These are phyloP conservation scores for Cladophialophora psammophila DNA, from an alignment of 2,329 filamentous ascomycete genomes.

Conservation along the genomic window DNA sequence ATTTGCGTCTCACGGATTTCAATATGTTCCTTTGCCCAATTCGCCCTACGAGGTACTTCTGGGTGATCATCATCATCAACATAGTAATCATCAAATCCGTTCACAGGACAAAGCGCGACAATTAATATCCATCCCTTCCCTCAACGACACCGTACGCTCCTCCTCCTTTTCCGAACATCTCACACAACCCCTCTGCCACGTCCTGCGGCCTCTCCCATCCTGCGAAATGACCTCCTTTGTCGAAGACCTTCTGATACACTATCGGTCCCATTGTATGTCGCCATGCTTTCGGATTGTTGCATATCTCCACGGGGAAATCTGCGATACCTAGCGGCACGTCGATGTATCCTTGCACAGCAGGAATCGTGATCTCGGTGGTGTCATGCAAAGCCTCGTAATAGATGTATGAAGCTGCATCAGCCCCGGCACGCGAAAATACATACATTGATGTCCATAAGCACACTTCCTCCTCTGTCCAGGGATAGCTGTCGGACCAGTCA, in stretches of 20 bases:
- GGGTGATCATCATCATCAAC: neutral
- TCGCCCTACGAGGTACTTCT: neutral
- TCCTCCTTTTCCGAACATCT: neutral
- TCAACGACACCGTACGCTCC: too few species aligned
- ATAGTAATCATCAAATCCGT: neutral
- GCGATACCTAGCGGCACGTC: neutral
- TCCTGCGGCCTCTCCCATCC: neutral
- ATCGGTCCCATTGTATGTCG: neutral
- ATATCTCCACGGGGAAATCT: neutral
- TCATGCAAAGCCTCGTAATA: neutral
- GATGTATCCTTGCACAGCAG: neutral
- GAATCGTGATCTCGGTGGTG: neutral
- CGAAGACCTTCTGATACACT: neutral
- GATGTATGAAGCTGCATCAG: too few species aligned
- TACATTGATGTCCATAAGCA: neutral
- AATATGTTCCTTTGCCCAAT: neutral
- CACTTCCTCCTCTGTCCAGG: slow-evolving; percentile 3
- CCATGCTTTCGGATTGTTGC: slow-evolving; percentile 4
- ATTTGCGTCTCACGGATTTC: neutral
- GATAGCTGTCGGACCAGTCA: neutral
- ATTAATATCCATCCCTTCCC: neutral
- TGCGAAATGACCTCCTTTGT: neutral
- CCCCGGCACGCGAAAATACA: neutral
- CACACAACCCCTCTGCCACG: neutral
- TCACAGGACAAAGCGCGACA: neutral